Conservation (phyloP, 1,284 basidiomycete genomes). For the Irpex sp. region DNA sequence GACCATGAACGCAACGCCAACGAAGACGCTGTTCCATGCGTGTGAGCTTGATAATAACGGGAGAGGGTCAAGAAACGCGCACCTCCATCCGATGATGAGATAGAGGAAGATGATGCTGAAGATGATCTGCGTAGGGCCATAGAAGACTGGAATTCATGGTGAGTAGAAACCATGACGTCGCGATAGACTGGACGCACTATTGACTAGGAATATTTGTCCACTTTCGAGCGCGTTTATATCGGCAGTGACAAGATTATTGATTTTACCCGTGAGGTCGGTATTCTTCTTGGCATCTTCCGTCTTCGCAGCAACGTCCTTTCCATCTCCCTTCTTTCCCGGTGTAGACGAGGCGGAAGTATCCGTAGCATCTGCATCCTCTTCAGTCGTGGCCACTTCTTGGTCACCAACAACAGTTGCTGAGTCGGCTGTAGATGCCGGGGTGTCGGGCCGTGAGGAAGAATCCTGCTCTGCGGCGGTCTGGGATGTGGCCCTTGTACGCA, state of each 20-base stretch:
- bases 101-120: constrained; percentile 43
- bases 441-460: background rate
- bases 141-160: constrained; percentile 17
- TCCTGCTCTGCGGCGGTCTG: background rate
- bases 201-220: constrained; percentile 21
- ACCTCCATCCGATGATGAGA: constrained; percentile 43
- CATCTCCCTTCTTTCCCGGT: constrained; percentile 8
- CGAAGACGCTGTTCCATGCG: constrained; percentile 24
- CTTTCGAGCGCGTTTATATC: constrained; percentile 28
- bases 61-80: background rate
- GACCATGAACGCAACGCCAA: constrained; percentile 53
- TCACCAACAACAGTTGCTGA: background rate
- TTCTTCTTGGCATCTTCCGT: constrained; percentile 22
- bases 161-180: constrained; percentile 1
- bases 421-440: background rate
- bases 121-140: constrained; percentile 32
- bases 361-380: background rate
- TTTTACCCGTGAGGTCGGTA: constrained; percentile 38
- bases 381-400: constrained; percentile 7
- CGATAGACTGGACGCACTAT: constrained; percentile 19
- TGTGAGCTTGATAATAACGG: background rate
- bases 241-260: constrained; percentile 39
- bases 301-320: constrained; percentile 1
- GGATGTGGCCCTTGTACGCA: constrained; percentile 48
- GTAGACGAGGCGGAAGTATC: background rate